Conservation (phyloP, 768 basidiomycete species). For the Mycena indigotica region DNA sequence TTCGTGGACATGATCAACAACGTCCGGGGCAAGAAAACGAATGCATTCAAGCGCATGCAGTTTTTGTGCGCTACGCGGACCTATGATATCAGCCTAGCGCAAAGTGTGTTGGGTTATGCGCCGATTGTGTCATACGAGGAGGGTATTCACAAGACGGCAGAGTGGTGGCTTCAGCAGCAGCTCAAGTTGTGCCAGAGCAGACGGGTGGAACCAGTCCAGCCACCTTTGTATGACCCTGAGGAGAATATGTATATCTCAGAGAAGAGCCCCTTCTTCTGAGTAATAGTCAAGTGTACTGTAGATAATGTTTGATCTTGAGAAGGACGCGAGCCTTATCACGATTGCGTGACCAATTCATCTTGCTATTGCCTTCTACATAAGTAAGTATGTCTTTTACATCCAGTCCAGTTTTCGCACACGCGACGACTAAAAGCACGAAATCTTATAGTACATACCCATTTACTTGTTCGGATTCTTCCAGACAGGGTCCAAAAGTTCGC, state of each 20-base stretch:
- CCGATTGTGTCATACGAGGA: constrained; percentile 51
- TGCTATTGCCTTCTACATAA: too few species aligned
- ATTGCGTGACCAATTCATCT: too few species aligned
- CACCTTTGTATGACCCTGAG: neutral
- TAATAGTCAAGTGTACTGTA: too few species aligned
- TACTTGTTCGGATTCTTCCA: too few species aligned
- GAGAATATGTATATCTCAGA: neutral
- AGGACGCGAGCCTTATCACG: too few species aligned
- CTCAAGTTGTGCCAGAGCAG: neutral
- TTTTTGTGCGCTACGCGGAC: constrained; percentile 44
- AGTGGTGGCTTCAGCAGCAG: constrained; percentile 14
- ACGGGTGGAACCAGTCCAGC: neutral
- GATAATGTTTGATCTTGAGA: too few species aligned
- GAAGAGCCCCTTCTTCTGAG: constrained; percentile 1
- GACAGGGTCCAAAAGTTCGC: too few species aligned
- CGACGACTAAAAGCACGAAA: too few species aligned
- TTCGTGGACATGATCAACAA: constrained; percentile 39
- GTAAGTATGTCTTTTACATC: too few species aligned
- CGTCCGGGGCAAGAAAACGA: constrained; percentile 42
- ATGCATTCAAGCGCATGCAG: constrained; percentile 42
- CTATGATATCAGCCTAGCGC: constrained; percentile 52
- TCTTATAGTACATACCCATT: too few species aligned
- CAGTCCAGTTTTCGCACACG: too few species aligned
- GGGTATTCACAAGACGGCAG: constrained; percentile 42
- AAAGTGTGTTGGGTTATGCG: constrained; percentile 52